Evolutionary conservation across 2,329 filamentous ascomycete species (phyloP).

Genomic region (Colletotrichum sublineola): DNA sequence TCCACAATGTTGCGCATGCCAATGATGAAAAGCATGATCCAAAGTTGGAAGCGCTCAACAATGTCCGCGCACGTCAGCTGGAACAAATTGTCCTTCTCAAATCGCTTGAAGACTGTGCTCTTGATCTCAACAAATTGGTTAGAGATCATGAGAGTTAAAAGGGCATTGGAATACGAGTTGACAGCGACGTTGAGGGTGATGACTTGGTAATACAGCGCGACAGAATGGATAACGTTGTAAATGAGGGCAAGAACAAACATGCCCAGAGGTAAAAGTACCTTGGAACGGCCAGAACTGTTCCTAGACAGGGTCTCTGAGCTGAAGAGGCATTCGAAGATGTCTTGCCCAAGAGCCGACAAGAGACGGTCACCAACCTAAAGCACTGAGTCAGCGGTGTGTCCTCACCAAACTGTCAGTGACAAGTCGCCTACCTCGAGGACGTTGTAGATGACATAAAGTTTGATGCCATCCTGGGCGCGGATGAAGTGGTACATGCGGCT

Average conservation of each 20-base stretch:
- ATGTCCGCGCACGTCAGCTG: conserved; percentile 97
- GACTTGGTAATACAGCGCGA: conserved; percentile 94
- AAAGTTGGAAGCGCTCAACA: conserved; percentile 96
- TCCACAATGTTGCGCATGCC: conserved; percentile 96
- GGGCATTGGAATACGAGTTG: conserved; percentile 97
- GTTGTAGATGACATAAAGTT: conserved; percentile 99
- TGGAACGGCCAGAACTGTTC: conserved; percentile 88
- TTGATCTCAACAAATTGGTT: conserved; percentile 99
- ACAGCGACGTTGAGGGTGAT: conserved; percentile 98
- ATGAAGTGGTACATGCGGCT: conserved; percentile 99
- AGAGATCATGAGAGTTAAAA: conserved; percentile 91
- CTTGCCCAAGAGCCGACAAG: conserved; percentile 91
- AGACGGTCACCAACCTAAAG: conserved; percentile 82
- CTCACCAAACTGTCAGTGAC: background rate
- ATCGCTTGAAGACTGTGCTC: conserved; percentile 97
- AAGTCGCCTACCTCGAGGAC: conserved; percentile 79
- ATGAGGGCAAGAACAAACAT: conserved; percentile 89
- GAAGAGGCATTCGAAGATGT: conserved; percentile 95
- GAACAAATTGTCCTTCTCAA: conserved; percentile 97
- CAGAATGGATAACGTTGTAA: conserved; percentile 90
- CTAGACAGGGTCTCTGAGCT: conserved; percentile 92
- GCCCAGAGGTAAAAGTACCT: conserved; percentile 87
- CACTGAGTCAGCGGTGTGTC: conserved; percentile 6
- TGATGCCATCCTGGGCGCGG: conserved; percentile 95
- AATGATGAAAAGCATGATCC: conserved; percentile 97